phyloP scores from a whole-genome alignment of 345 rosid genomes.

The Eucalyptus victrix region DNA sequence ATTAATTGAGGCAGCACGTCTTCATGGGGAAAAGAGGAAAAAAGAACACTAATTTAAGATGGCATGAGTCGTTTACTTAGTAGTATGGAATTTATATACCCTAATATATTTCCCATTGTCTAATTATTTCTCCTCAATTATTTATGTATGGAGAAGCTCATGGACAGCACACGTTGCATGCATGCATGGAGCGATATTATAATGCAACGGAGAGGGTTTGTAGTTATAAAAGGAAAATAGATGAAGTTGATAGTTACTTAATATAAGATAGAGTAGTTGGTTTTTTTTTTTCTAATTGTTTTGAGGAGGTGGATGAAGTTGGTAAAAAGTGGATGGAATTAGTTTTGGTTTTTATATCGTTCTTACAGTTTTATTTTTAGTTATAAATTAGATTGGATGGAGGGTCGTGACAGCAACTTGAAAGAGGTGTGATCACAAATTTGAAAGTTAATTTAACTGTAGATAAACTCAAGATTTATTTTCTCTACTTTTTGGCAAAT shows the following conservation, averaged over 20 bases:
- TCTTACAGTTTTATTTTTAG: neutral
- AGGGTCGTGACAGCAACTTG: neutral
- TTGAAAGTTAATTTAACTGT: neutral
- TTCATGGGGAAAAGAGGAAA: neutral
- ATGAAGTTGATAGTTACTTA: neutral
- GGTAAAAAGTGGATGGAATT: neutral
- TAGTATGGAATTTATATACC: no score
- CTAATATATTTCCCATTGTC: fast-evolving
- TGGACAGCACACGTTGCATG: neutral
- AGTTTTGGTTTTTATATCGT: neutral
- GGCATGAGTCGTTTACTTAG: no score
- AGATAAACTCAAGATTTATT: neutral
- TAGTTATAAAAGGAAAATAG: neutral
- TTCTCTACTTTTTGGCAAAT: neutral
- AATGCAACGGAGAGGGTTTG: neutral
- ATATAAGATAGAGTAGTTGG: neutral
- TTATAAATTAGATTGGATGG: neutral
- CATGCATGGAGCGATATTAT: neutral
- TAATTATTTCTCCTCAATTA: neutral
- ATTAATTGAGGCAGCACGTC: neutral
- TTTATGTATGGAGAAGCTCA: neutral
- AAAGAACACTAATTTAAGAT: neutral
- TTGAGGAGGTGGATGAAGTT: neutral
- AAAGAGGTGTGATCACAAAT: neutral
- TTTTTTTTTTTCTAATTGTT: neutral